phyloP scores from a whole-genome alignment of 257 asterid genomes.

The Solanum habrochaites region DNA sequence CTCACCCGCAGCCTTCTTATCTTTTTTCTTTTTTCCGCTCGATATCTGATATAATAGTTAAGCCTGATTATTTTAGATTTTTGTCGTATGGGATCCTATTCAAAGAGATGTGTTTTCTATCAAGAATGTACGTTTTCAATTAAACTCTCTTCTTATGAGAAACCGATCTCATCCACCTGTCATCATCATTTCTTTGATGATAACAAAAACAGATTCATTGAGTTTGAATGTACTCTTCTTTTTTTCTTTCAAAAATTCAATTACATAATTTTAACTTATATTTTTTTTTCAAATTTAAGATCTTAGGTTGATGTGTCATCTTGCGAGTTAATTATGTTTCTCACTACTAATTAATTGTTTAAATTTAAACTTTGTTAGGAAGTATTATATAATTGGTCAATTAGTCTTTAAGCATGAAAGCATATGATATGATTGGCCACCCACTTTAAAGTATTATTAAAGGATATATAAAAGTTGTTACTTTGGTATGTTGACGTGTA shows the following conservation, averaged over 20 bases:
- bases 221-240: background rate
- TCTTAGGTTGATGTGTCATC: background rate
- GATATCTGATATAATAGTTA: too few relatives aligned
- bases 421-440: constrained; percentile 18
- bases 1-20: background rate
- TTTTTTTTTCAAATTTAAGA: background rate
- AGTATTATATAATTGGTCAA: background rate
- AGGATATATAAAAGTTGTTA: background rate
- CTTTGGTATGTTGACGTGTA: background rate
- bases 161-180: background rate
- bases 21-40: fast-evolving
- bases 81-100: fast-evolving
- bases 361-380: background rate
- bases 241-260: background rate
- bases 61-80: too few relatives aligned
- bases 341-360: background rate
- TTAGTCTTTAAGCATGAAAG: background rate
- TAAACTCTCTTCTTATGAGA: too few relatives aligned
- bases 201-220: background rate
- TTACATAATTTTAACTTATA: background rate
- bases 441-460: constrained; percentile 6
- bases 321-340: background rate
- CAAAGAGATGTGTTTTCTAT: too few relatives aligned
- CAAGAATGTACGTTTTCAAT: too few relatives aligned
- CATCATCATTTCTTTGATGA: background rate